These are phyloP conservation scores for Alternaria sp. DNA, from an alignment of 2,329 filamentous ascomycete genomes.

Conservation along the genomic window DNA sequence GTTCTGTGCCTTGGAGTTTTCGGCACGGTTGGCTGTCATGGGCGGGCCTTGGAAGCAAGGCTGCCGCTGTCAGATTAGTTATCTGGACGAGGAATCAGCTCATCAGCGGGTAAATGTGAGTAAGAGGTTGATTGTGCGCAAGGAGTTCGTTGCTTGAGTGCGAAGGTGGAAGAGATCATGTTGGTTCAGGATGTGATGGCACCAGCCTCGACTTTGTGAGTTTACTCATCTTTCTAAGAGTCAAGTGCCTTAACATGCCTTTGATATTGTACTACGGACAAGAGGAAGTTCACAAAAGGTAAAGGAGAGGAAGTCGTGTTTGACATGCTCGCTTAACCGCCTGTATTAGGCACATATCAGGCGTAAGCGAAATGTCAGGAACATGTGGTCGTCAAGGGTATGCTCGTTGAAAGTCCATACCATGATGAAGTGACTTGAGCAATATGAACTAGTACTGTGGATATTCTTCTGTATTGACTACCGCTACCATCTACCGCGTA, in stretches of 20 bases:
- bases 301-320: not conserved
- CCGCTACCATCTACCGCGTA: not conserved
- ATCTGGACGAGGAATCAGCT: not conserved
- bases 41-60: not conserved
- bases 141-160: not conserved
- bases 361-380: not conserved
- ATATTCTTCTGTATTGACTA: not conserved
- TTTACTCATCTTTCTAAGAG: not conserved
- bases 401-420: not conserved
- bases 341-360: not conserved
- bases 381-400: not conserved
- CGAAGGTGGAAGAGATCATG: not conserved
- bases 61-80: not conserved
- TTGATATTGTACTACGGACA: not conserved
- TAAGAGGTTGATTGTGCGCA: not conserved
- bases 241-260: not conserved
- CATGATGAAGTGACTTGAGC: not conserved
- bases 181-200: too few relatives aligned
- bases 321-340: not conserved
- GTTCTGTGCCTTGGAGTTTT: not conserved
- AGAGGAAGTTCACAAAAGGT: not conserved
- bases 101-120: not conserved
- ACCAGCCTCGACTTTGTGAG: too few relatives aligned
- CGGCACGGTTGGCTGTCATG: not conserved
- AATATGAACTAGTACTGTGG: not conserved